Evolutionary conservation across 2,329 filamentous ascomycete species (phyloP), one percentile per base, ranked within the genome.

Genomic region (Xylariomycetidae sp.): DNA sequence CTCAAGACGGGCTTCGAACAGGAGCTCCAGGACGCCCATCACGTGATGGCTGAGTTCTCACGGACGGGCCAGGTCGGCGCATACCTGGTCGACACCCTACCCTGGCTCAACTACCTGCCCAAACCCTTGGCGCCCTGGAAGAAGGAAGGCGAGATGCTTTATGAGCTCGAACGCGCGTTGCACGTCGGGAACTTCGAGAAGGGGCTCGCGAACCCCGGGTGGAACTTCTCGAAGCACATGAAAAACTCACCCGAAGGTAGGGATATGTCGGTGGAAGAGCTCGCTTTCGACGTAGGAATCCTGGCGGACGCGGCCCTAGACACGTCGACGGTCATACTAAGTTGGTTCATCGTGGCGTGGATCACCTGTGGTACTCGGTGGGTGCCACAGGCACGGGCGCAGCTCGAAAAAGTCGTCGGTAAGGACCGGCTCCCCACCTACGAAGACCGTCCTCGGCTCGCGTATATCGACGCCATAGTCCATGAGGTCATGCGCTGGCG

Each of bases 401-500:
- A 64, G 18, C 51, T 71, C 7, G 65, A 70, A 33, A 37, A 48
- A 0, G 56, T 67, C 4, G 55, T 72, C 12, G 66, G 67, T 0
- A 30, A 49, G 1, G 51, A 58, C 16, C 50, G 66, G 3, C 30
- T 63, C 19, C 66, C 67, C 0, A 48, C 41, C 0, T 64, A 62
- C 41, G 46, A 57, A 1, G 66, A 70, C 36, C 51, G 56, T 14
- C 36, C 50, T 3, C 49, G 54, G 11, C 41, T 72, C 14, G 58
- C 61, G 0, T 71, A 70, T 40, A 56, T 72, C 7, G 51, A 58
- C 17, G 63, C 61, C 18, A 51, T 65, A 31, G 33, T 65, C 32
- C 61, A 64, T 27, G 69, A 74, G 44, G 44, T 54, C 1, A 41
- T 70, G 15, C 59, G 68, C 4, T 72, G 69, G 67, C 58, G 65